Evolutionary conservation across 768 basidiomycete genomes (phyloP), one percentile per base, ranked within the genome.

Genomic region (Tricholoma bakamatsutake): DNA sequence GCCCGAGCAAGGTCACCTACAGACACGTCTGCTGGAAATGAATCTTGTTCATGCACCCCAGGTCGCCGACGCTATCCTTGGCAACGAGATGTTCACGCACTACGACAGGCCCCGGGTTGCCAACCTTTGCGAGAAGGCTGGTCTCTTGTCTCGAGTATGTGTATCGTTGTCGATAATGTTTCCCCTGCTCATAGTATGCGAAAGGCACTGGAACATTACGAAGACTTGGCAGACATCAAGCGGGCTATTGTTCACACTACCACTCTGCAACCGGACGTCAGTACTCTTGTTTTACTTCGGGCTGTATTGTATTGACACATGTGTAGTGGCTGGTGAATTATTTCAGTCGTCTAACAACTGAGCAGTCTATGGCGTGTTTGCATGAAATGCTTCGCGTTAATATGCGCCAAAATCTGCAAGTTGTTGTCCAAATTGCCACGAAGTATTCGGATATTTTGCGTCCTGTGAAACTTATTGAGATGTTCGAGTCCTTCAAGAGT

Each of bases 401-500:
- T 73, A 97, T 99, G 62, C 89, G 96, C 46, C 95, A 98, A 75
- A 99, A 98, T 71, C 77, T 98, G 39, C 93, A 97, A 66, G 83
- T 95, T 52, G 97, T 94, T 50, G 88, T 98, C 54, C 95, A 98
- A 72, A 92, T 98, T 62, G 94, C 96, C 13, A 98, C 95, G 54
- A 98, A 98, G 74, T 99, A 98, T 72, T 98, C 95, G 6, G 97
- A 98, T 62, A 89, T 99, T 55, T 83, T 99, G 50, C 97, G 97
- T 1, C 93, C 97, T 27, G 87, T 97, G 71, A 96, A 95, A 71
- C 78, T 99, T 53, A 98, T 99, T 62, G 97, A 98, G 74, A 89
- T 98, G 84, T 98, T 98, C 59, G 96, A 99, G 71, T 82, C 85
- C 42, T 97, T 92, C 83, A 98, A 98, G 80, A 96, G 84, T 57